Evolutionary conservation across 2,329 filamentous ascomycete genomes (phyloP), one percentile per base, ranked within the genome.

Genomic region (Colletotrichum sp.): DNA sequence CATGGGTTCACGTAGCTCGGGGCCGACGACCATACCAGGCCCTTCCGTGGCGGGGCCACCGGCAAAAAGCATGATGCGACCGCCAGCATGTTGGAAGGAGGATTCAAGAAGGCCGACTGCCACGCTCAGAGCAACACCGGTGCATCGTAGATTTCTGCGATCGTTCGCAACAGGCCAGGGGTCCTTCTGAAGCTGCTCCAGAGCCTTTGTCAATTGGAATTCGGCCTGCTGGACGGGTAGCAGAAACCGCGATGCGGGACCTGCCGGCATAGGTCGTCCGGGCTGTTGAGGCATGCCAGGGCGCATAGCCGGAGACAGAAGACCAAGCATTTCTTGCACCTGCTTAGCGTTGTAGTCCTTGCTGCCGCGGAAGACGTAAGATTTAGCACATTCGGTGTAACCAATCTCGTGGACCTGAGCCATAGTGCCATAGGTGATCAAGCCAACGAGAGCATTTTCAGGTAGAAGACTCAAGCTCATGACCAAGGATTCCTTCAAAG

Each of bases 281-380:
- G 94, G 93, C 80, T 94, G 93, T 78, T 93, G 93, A 75, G 92
- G 92, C 85, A 94, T 92, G 71, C 92, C 92, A 28, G 96, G 95
- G 78, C 97, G 93, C 78, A 95, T 85, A 43, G 92, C 92, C 28
- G 94, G 89, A 24, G 94, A 91, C 64, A 93, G 89, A 71, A 98
- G 90, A 32, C 96, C 97, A 67, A 99, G 93, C 97, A 99, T 99
- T 83, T 99, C 97, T 85, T 99, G 96, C n/a, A 99, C 96, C 84
- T 99, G 96, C 87, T 99, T 99, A 70, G 96, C 95, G n/a, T 93
- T 91, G 85, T 99, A 99, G 82, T 99, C 97, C 88, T 99, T 99
- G 89, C 93, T 98, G 52, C 97, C 97, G 72, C 96, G 93, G 90
- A 99, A 99, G 57, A 99, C 97, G 82, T 98, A 99, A 7, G 96